Conservation (phyloP, 495 filamentous ascomycete species). For the Podospora australis region DNA sequence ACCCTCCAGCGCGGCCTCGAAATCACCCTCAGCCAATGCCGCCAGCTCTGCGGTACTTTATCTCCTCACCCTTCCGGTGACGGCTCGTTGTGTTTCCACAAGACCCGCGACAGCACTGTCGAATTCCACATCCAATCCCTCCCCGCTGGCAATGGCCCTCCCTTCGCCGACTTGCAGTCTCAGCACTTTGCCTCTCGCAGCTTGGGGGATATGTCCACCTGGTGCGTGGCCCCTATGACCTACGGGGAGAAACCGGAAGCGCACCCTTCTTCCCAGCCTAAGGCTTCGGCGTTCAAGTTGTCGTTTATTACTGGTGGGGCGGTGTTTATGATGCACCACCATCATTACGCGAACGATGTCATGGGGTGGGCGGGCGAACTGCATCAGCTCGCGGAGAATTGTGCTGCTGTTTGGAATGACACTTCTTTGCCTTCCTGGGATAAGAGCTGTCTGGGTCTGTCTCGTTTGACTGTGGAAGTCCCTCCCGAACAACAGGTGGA, state of each 20-base stretch:
- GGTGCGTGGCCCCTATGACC: constrained; percentile 30
- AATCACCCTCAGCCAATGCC: constrained; percentile 33
- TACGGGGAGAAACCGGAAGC: constrained; percentile 38
- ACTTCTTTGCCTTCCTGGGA: constrained; percentile 29
- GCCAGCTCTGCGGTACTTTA: constrained; percentile 39
- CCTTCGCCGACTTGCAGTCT: constrained; percentile 27
- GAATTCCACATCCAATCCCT: constrained; percentile 37
- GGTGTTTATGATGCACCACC: constrained; percentile 38
- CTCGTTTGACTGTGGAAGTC: constrained; percentile 23
- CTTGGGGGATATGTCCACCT: constrained; percentile 24
- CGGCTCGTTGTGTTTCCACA: constrained; percentile 24
- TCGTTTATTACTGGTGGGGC: constrained; percentile 40
- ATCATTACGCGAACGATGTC: constrained; percentile 40
- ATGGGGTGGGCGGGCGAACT: constrained; percentile 36
- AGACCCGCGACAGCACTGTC: constrained; percentile 36
- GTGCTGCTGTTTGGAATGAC: constrained; percentile 26
- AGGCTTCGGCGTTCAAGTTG: constrained; percentile 33
- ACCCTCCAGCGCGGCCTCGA: constrained; percentile 34
- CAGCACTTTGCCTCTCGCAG: constrained; percentile 22
- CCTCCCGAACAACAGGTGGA: constrained; percentile 23
- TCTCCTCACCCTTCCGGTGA: constrained; percentile 26
- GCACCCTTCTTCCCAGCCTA: constrained; percentile 27
- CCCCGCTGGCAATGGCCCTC: constrained; percentile 27
- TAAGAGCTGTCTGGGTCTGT: constrained; percentile 26
- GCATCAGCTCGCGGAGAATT: constrained; percentile 41